Base-by-base conservation (phyloP, 768 basidiomycete species). In the Macrolepiota albuminosa region DNA sequence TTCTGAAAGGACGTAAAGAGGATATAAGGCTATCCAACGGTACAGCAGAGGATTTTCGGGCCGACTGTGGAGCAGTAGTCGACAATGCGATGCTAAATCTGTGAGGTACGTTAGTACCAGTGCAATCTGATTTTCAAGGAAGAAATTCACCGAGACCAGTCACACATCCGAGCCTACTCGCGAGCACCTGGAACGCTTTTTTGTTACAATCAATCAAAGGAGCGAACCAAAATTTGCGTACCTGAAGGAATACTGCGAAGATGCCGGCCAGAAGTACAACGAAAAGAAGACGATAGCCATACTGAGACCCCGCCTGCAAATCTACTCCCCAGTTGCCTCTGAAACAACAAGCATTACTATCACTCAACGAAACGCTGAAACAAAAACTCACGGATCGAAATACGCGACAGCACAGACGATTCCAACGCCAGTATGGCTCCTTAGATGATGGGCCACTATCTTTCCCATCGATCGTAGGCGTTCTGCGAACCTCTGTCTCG, bases 241-340 rank as follows among this genome's bases (percentile, higher is more conserved):
- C 89, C 82, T 97, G 95, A 16, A 95, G 78, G 62, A 91, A 85
- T 2, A 89, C 87, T 16, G 92, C 94, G 57, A 91, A 86, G 8
- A 95, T 63, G 10, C 93, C 93, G 1, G 95, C 78, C 21, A 97
- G 70, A 6, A 97, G 80, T 11, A 98, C 87, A 16, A 92, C 79
- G 72, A 96, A 95, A 34, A 98, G 81, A 14, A 95, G 78, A 61
- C 82, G 83, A 73, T 96, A 97, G 0, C 95, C 94, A 69, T 82
- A 95, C 58, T 86, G 71, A 21, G 89, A 89, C 10, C 93, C 93
- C 1, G 93, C 93, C 72, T 91, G 88, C 8, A 95, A 76, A 74
- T 95, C 93, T 16, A 94, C 93, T 18, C 88, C 85, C 93, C 93
- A 94, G 68, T 95, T 95, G 33, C 93, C 91, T 21, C 87, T 88